A percentile compares a stretch with the other conserved stretches of the same genome.
phyloP scores from a whole-genome alignment of 805 yeast species.

The Candida pini region DNA sequence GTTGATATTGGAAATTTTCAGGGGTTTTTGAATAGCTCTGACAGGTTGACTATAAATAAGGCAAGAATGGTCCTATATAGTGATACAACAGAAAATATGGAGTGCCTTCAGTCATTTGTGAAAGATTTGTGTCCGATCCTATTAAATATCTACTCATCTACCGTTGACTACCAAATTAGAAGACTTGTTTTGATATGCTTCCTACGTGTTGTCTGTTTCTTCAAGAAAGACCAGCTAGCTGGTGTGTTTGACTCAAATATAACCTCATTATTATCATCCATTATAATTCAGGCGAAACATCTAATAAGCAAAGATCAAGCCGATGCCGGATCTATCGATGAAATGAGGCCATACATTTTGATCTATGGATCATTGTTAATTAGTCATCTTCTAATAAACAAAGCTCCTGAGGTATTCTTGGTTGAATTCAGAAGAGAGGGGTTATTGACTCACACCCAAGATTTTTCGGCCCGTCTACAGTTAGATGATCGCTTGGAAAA shows the following conservation, averaged over 20 bases:
- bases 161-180: slow-evolving; percentile 64
- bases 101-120: slow-evolving; percentile 30
- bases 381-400: slow-evolving; percentile 37
- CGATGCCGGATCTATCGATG: slow-evolving; percentile 10
- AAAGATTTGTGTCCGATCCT: slow-evolving; percentile 46
- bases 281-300: slow-evolving; percentile 49
- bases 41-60: slow-evolving; percentile 23
- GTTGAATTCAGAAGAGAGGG: slow-evolving; percentile 66
- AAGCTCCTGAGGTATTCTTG: slow-evolving; percentile 39
- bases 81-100: slow-evolving; percentile 16
- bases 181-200: slow-evolving; percentile 50
- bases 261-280: slow-evolving; percentile 50
- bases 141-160: slow-evolving; percentile 61
- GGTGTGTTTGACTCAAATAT: slow-evolving; percentile 34
- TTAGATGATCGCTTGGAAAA: slow-evolving; percentile 5
- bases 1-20: slow-evolving; percentile 26
- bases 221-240: slow-evolving; percentile 27
- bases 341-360: slow-evolving; percentile 33
- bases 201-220: slow-evolving; percentile 43
- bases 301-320: slow-evolving; percentile 12
- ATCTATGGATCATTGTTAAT: slow-evolving; percentile 49
- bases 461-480: slow-evolving; percentile 25
- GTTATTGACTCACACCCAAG: slow-evolving; percentile 44
- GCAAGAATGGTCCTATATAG: slow-evolving; percentile 29
- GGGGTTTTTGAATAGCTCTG: slow-evolving; percentile 23